A percentile compares a stretch with the other conserved stretches of the same genome.
Conservation (phyloP, 768 basidiomycete species). For the Leccinum longicurvipes region DNA sequence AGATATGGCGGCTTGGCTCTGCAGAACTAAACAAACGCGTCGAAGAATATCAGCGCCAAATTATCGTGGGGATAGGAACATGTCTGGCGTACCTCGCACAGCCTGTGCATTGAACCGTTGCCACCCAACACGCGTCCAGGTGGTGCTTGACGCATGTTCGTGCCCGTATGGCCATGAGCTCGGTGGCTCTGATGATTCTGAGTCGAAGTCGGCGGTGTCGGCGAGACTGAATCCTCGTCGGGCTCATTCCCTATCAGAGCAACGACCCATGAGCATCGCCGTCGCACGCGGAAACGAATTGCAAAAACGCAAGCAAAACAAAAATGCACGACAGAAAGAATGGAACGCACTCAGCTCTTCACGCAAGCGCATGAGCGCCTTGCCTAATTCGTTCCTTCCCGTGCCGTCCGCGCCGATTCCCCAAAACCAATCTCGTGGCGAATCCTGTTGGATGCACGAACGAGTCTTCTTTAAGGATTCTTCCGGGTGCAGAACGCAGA, state of each 20-base stretch:
- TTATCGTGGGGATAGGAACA: neutral
- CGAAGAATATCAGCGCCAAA: neutral
- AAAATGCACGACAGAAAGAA: neutral
- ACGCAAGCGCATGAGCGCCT: slow-evolving; percentile 62
- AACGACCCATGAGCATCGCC: slow-evolving; percentile 2
- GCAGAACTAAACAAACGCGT: slow-evolving; percentile 34
- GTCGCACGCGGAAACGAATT: neutral
- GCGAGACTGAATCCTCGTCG: neutral
- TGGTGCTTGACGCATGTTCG: slow-evolving; percentile 10
- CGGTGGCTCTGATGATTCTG: slow-evolving; percentile 4
- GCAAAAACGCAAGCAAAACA: neutral
- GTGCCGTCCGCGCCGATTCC: slow-evolving; percentile 63
- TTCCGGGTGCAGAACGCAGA: neutral
- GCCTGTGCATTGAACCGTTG: slow-evolving; percentile 1
- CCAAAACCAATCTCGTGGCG: slow-evolving; percentile 75
- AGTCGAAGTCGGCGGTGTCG: neutral
- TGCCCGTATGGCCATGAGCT: neutral
- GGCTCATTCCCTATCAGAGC: slow-evolving; percentile 10
- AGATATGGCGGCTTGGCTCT: slow-evolving; percentile 54
- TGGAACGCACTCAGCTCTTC: slow-evolving; percentile 43
- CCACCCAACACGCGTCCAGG: slow-evolving; percentile 5
- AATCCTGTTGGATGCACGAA: slow-evolving; percentile 44
- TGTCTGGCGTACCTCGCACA: slow-evolving; percentile 25
- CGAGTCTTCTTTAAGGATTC: neutral
- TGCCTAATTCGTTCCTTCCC: slow-evolving; percentile 73